These are phyloP conservation scores for Abelmoschus esculentus DNA, from an alignment of 345 rosid species.

Conservation along the genomic window DNA sequence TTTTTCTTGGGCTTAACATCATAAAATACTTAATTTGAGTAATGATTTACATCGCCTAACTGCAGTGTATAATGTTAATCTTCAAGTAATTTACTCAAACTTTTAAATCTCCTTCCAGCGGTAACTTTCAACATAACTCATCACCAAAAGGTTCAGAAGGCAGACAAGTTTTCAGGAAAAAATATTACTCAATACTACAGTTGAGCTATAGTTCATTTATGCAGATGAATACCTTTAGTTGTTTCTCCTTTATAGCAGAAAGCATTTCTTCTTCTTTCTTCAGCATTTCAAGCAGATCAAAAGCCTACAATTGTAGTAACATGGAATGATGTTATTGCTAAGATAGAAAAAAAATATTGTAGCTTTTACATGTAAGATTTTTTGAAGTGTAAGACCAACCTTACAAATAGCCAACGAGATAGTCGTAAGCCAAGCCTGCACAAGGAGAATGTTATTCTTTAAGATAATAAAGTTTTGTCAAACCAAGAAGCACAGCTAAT, in stretches of 20 bases:
- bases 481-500: neutral
- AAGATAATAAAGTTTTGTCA: neutral
- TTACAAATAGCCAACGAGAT: slow-evolving; percentile 67
- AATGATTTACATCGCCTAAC: neutral
- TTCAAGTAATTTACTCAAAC: neutral
- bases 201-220: neutral
- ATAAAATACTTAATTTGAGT: neutral
- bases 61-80: neutral
- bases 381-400: slow-evolving; percentile 38
- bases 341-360: neutral
- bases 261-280: slow-evolving; percentile 90
- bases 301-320: slow-evolving; percentile 37
- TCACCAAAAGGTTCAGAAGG: neutral
- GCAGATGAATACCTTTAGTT: slow-evolving; percentile 43
- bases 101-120: neutral
- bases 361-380: neutral
- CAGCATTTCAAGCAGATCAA: slow-evolving; percentile 80
- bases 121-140: neutral
- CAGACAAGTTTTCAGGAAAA: neutral
- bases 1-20: neutral
- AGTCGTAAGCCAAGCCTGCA: slow-evolving; percentile 88
- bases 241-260: slow-evolving; percentile 62
- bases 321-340: neutral
- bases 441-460: neutral
- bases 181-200: neutral